These are phyloP conservation scores for Ceratobasidium sp. DNA, from an alignment of 1,284 basidiomycete species.

Conservation along the genomic window DNA sequence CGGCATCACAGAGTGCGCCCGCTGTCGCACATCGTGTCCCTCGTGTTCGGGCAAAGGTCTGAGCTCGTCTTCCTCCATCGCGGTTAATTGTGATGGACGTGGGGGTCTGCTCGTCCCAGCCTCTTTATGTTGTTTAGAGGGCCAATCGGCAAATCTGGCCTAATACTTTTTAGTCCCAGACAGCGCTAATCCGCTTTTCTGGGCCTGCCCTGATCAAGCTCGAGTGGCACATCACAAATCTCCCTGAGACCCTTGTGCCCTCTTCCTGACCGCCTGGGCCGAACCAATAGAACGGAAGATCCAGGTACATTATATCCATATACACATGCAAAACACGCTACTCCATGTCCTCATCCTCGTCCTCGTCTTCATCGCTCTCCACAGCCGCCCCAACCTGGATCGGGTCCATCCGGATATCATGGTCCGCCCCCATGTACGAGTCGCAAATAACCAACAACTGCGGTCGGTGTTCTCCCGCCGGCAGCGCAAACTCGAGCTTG, in stretches of 20 bases:
- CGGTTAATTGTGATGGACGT: background rate
- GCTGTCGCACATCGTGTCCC: slow-evolving; percentile 22
- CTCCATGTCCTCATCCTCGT: slow-evolving; percentile 51
- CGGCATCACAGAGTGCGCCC: slow-evolving; percentile 32
- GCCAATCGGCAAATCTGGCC: background rate
- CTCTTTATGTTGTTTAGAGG: background rate
- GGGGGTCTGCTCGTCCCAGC: background rate
- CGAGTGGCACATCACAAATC: no score
- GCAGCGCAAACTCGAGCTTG: slow-evolving; percentile 87
- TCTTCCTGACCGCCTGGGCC: no score
- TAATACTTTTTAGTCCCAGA: no score
- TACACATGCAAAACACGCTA: slow-evolving; percentile 17
- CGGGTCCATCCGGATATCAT: slow-evolving; percentile 79
- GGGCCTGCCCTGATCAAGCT: no score
- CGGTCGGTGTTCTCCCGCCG: slow-evolving; percentile 80
- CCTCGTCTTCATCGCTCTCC: slow-evolving; percentile 64
- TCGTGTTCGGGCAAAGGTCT: slow-evolving; percentile 16
- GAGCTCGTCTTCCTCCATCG: slow-evolving; percentile 6
- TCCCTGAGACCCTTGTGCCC: no score
- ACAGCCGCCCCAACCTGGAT: slow-evolving; percentile 88
- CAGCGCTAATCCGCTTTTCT: background rate
- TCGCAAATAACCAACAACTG: slow-evolving; percentile 94
- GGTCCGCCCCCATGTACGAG: slow-evolving; percentile 87
- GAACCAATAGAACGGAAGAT: no score
- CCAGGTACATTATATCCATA: background rate